Percentiles rank a stretch among this genome's conserved stretches.
Conservation (phyloP, 2,329 filamentous ascomycete species). For the Pseudogymnoascus sp. region DNA sequence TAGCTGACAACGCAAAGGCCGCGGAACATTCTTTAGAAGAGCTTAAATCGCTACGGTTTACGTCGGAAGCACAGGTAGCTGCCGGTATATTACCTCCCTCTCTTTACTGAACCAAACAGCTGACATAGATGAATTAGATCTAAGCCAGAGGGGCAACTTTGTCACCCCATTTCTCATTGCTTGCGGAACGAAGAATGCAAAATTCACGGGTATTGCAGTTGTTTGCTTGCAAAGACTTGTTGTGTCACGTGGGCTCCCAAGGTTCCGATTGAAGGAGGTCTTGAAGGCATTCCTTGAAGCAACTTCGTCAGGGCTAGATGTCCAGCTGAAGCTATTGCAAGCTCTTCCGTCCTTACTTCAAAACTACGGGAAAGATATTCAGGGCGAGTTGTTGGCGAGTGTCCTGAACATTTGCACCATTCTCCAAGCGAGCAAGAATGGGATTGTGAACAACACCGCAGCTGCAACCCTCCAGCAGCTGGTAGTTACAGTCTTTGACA, state of each 20-base stretch:
- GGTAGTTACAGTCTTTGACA: conserved; percentile 87
- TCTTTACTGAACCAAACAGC: conserved; percentile 13
- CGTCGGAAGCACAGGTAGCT: conserved; percentile 57
- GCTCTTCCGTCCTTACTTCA: conserved; percentile 83
- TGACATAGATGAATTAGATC: conserved; percentile 49
- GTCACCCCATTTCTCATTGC: conserved; percentile 91
- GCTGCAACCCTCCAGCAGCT: conserved; percentile 95
- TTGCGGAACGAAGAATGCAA: conserved; percentile 82
- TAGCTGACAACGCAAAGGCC: conserved; percentile 48
- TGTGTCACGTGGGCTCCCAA: conserved; percentile 71
- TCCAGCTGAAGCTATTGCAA: conserved; percentile 93
- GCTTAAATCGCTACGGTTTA: conserved; percentile 67
- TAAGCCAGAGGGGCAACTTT: conserved; percentile 75
- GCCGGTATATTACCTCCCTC: conserved; percentile 27
- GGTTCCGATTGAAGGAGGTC: conserved; percentile 74
- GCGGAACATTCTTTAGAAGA: conserved; percentile 92
- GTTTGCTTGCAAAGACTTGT: conserved; percentile 86
- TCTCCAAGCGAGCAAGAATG: conserved; percentile 84
- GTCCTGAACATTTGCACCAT: conserved; percentile 87
- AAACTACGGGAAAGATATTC: conserved; percentile 78
- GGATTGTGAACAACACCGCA: conserved; percentile 90
- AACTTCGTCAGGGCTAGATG: conserved; percentile 72
- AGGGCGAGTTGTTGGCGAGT: conserved; percentile 73
- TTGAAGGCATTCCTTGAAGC: conserved; percentile 84
- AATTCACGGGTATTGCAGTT: conserved; percentile 81